Evolutionary conservation across 2,329 filamentous ascomycete genomes (phyloP).

Genomic region (Dryadomyces quercivorus): DNA sequence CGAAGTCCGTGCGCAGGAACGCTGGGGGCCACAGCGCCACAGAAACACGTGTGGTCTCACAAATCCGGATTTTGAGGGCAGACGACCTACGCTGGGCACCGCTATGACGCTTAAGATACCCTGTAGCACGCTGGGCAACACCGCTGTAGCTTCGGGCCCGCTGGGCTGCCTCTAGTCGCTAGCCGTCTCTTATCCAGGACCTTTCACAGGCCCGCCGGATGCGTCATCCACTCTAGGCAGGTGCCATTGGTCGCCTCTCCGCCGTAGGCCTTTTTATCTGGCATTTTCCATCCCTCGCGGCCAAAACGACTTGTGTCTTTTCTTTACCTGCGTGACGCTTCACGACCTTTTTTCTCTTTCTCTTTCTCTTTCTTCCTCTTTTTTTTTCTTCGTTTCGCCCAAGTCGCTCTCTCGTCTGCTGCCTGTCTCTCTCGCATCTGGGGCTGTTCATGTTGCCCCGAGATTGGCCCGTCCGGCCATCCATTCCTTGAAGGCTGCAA

Average conservation of each 20-base stretch:
- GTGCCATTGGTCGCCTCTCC: not conserved
- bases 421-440: not conserved
- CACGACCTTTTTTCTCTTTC: not conserved
- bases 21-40: no score
- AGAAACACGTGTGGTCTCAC: no score
- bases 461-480: not conserved
- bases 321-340: not conserved
- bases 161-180: no score
- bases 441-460: not conserved
- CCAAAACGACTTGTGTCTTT: not conserved
- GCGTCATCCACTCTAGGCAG: not conserved
- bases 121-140: no score
- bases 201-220: not conserved
- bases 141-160: no score
- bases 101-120: no score
- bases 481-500: not conserved
- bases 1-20: not conserved
- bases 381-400: not conserved
- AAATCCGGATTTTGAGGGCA: no score
- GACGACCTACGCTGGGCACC: no score
- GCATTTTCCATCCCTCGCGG: not conserved
- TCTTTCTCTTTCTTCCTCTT: not conserved
- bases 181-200: not conserved
- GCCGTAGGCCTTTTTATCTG: not conserved
- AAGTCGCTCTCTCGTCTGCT: not conserved